These are phyloP conservation scores for Pestalotiopsis sp. DNA, from an alignment of 2,329 filamentous ascomycete genomes.

Conservation along the genomic window DNA sequence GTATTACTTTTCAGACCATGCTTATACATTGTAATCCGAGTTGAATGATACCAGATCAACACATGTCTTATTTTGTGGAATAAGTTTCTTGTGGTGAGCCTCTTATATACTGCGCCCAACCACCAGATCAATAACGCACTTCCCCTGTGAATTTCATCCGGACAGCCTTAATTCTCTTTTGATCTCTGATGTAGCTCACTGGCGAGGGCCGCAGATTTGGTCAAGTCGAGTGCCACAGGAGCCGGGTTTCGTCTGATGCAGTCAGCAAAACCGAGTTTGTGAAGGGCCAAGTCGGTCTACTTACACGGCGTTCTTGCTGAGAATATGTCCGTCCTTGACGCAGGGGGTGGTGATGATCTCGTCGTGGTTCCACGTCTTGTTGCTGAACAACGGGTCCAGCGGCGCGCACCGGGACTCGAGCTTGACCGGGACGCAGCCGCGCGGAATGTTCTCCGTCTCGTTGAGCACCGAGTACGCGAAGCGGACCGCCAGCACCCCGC, in stretches of 20 bases:
- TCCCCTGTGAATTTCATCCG: not conserved
- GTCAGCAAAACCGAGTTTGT: not conserved
- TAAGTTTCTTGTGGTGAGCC: too few species aligned
- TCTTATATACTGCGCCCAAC: too few species aligned
- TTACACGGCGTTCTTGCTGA: not conserved
- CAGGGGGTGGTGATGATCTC: not conserved
- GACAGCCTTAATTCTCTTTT: not conserved
- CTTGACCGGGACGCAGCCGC: not conserved
- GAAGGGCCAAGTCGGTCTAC: not conserved
- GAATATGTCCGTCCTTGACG: not conserved
- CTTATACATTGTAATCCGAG: too few species aligned
- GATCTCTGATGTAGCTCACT: not conserved
- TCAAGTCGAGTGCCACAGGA: not conserved
- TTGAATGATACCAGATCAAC: too few species aligned
- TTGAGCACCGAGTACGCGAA: slow-evolving; percentile 5
- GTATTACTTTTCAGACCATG: too few species aligned
- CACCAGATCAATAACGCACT: too few species aligned
- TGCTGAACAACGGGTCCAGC: not conserved
- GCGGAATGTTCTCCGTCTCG: not conserved
- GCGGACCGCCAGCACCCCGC: not conserved
- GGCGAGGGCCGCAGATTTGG: not conserved
- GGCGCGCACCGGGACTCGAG: slow-evolving; percentile 1
- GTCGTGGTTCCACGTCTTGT: slow-evolving; percentile 6
- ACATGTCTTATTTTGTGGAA: too few species aligned
- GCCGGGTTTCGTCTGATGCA: not conserved